phyloP scores from a whole-genome alignment of 179 eudicot species.

The Corrigiola litoralis region DNA sequence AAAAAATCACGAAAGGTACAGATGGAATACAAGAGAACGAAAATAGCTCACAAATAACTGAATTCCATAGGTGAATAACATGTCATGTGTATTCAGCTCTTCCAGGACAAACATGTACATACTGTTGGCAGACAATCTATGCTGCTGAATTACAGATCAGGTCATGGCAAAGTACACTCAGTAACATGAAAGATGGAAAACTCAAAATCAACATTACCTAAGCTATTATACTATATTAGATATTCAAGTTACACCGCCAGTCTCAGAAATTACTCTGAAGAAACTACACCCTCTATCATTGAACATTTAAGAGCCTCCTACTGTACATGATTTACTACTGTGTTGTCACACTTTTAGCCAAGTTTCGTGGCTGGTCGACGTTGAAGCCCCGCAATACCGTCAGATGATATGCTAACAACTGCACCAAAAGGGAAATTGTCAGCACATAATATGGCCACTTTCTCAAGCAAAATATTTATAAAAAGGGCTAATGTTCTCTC shows the following conservation, averaged over 20 bases:
- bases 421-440: conserved; percentile 28
- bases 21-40: background rate
- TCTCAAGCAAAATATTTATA: background rate
- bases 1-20: background rate
- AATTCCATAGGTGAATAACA: background rate
- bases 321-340: conserved; percentile 36
- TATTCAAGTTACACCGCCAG: conserved; percentile 9
- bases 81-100: background rate
- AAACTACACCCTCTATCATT: conserved; percentile 1
- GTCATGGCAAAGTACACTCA: too few relatives aligned
- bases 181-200: background rate
- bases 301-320: background rate
- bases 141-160: background rate
- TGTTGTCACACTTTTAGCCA: conserved; percentile 94
- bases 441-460: background rate
- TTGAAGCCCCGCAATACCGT: conserved; percentile 88
- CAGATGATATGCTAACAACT: conserved; percentile 93
- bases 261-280: background rate
- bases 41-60: background rate
- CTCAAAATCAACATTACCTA: conserved; percentile 2
- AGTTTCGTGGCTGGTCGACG: conserved; percentile 94
- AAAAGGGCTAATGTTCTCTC: background rate
- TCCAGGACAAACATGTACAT: conserved; percentile 7
- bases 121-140: background rate
- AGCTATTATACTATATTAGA: background rate